Evolutionary conservation across 1,284 basidiomycete species (phyloP).

Genomic region (Rhodotorula glutinis): DNA sequence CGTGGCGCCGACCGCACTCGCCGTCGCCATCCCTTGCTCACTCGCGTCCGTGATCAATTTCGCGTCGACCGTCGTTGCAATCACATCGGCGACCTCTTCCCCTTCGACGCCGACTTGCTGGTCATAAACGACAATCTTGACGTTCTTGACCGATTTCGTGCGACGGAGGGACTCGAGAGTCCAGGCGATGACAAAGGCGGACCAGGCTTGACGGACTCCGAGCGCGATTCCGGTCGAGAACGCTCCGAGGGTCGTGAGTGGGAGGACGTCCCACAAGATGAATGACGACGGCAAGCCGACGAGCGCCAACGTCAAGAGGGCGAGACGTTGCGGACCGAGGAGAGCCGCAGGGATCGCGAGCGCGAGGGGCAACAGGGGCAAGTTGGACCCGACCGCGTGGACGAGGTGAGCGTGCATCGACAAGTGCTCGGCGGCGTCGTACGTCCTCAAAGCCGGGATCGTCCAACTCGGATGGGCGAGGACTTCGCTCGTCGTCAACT

Average conservation of each 20-base stretch:
- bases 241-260: conserved; percentile 25
- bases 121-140: conserved; percentile 1
- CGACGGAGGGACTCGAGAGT: conserved; percentile 6
- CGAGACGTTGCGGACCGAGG: conserved; percentile 6
- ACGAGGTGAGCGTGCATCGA: conserved; percentile 36
- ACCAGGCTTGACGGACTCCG: conserved; percentile 4
- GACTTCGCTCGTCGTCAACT: conserved; percentile 27
- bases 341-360: conserved; percentile 19
- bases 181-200: background rate
- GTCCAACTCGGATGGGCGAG: conserved; percentile 37
- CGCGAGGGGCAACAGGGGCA: conserved; percentile 20
- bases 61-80: conserved; percentile 3
- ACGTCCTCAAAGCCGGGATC: conserved; percentile 36
- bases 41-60: background rate
- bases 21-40: background rate
- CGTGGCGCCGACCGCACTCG: background rate
- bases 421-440: conserved; percentile 16
- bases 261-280: conserved; percentile 39
- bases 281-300: conserved; percentile 24
- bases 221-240: conserved; percentile 22
- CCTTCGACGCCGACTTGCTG: background rate
- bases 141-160: background rate
- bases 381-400: conserved; percentile 30
- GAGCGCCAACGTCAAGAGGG: conserved; percentile 9
- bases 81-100: background rate